phyloP scores from a whole-genome alignment of 371 early-diverging fungal genomes.

The Mucor circinelloides region DNA sequence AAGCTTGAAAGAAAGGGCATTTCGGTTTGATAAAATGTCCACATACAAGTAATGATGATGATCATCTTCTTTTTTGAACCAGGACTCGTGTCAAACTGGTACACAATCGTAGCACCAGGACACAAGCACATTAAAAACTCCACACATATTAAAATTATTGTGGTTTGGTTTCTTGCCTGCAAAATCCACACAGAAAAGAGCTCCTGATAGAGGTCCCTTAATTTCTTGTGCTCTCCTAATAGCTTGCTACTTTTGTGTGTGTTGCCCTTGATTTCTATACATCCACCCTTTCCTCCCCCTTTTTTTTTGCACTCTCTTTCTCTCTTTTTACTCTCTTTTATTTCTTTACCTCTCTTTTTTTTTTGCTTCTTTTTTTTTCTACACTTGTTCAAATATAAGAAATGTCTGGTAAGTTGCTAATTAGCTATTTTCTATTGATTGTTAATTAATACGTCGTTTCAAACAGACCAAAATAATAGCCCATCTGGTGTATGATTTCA shows the following conservation, averaged over 20 bases:
- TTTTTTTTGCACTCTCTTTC: slow-evolving; percentile 13
- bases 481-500: slow-evolving; percentile 35
- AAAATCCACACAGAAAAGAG: background rate
- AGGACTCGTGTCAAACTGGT: slow-evolving; percentile 11
- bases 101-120: background rate
- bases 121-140: background rate
- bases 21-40: background rate
- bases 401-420: slow-evolving; percentile 36
- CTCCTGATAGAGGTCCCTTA: background rate
- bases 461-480: slow-evolving; percentile 34
- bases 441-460: background rate
- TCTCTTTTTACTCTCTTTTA: slow-evolving; percentile 11
- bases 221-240: background rate
- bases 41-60: too few relatives aligned
- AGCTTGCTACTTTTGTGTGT: background rate
- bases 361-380: slow-evolving; percentile 3
- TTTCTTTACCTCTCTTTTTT: background rate
- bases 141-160: background rate
- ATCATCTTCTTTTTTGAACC: background rate
- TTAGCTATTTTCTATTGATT: background rate
- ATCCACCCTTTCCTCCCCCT: slow-evolving; percentile 2
- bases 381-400: slow-evolving; percentile 1
- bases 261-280: background rate
- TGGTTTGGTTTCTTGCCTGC: background rate
- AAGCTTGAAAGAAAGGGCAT: background rate